Conservation (phyloP, 2,329 filamentous ascomycete species). For the Sporothrix globosa region DNA sequence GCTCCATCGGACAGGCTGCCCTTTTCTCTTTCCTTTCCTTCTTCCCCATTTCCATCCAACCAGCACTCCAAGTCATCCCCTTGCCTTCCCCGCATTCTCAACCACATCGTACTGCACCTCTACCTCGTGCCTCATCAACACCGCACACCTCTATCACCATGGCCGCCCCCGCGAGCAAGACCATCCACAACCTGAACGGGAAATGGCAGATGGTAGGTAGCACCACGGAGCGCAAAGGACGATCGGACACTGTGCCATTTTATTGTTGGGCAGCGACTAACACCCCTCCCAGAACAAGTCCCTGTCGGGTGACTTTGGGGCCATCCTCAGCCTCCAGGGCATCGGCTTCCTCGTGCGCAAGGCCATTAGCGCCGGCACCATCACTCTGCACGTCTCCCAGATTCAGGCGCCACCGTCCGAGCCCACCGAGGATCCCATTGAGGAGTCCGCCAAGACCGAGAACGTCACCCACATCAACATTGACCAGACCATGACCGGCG, state of each 20-base stretch:
- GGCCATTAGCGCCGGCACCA: constrained; percentile 67
- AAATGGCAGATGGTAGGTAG: constrained; percentile 66
- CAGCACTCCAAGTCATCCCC: background rate
- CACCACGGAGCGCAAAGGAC: no score
- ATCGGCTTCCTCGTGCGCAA: constrained; percentile 73
- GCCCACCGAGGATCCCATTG: constrained; percentile 43
- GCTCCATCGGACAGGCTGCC: constrained; percentile 1
- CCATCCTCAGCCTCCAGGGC: constrained; percentile 72
- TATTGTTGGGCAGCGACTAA: background rate
- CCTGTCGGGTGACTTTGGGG: constrained; percentile 69
- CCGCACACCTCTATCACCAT: constrained; percentile 52
- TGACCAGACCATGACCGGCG: constrained; percentile 71
- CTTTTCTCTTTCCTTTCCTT: background rate
- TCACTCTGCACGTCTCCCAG: constrained; percentile 67
- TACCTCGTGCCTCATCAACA: background rate
- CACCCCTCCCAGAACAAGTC: constrained; percentile 65
- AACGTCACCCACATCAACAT: constrained; percentile 67
- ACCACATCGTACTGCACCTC: background rate
- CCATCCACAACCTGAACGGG: constrained; percentile 68
- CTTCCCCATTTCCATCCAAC: constrained; percentile 5
- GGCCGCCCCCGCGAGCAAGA: constrained; percentile 71
- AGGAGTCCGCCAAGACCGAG: constrained; percentile 31
- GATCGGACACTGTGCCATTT: background rate
- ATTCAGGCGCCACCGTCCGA: constrained; percentile 51
- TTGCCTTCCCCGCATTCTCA: constrained; percentile 4